Evolutionary conservation across 2,329 filamentous ascomycete genomes (phyloP).

Genomic region (Alternaria gaisen): DNA sequence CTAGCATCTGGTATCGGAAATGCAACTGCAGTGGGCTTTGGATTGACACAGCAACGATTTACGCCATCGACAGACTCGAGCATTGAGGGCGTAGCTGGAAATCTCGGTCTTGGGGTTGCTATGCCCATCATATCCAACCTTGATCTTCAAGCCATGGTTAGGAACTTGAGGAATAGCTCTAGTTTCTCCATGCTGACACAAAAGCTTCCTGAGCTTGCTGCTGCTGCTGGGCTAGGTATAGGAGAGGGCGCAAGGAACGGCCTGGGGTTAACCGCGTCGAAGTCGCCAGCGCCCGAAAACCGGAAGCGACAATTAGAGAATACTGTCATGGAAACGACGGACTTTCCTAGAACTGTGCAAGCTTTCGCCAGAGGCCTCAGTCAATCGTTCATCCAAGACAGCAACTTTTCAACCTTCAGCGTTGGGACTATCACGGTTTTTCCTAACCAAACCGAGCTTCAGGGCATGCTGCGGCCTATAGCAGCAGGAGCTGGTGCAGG

Average conservation of each 20-base stretch:
- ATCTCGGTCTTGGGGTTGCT: slow-evolving; percentile 38
- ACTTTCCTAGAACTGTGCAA: slow-evolving; percentile 30
- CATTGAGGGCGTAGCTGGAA: slow-evolving; percentile 36
- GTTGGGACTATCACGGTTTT: slow-evolving; percentile 9
- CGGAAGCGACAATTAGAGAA: slow-evolving; percentile 21
- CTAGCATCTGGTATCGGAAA: slow-evolving; percentile 42
- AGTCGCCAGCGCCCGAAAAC: neutral
- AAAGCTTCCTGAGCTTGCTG: slow-evolving; percentile 37
- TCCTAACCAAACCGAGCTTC: slow-evolving; percentile 15
- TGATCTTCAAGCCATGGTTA: slow-evolving; percentile 28
- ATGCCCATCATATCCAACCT: slow-evolving; percentile 36
- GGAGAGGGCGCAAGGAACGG: slow-evolving; percentile 40
- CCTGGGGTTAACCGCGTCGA: slow-evolving; percentile 24
- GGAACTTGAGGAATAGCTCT: slow-evolving; percentile 14
- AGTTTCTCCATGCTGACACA: slow-evolving; percentile 17
- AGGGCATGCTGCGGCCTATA: slow-evolving; percentile 27
- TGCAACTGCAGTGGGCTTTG: slow-evolving; percentile 35
- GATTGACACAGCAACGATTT: slow-evolving; percentile 31
- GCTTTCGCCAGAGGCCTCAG: slow-evolving; percentile 37
- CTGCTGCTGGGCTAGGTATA: slow-evolving; percentile 37
- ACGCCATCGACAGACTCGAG: slow-evolving; percentile 25
- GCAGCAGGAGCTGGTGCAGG: slow-evolving; percentile 42
- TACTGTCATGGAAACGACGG: slow-evolving; percentile 14
- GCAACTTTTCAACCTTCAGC: slow-evolving; percentile 27
- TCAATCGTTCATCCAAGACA: slow-evolving; percentile 34